Evolutionary conservation across 192 early-diverging fungal species (phyloP).

Genomic region (Coemansia reversa): DNA sequence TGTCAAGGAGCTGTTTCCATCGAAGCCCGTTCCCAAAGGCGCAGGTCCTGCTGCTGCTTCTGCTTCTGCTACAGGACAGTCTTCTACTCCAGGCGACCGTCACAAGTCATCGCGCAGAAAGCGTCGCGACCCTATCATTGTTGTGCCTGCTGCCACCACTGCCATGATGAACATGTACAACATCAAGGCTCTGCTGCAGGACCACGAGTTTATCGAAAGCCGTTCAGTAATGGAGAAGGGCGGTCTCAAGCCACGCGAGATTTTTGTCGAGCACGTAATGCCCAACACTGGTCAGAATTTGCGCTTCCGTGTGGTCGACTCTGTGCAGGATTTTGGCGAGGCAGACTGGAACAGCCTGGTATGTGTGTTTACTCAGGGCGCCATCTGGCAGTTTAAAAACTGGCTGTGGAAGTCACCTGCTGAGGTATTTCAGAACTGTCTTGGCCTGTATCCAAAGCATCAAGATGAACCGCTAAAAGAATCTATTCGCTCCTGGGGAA

Average conservation of each 20-base stretch:
- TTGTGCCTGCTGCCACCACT: conserved; percentile 85
- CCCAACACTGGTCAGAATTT: conserved; percentile 48
- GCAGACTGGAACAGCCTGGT: conserved; percentile 88
- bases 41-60: neutral
- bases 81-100: neutral
- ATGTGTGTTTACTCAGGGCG: conserved; percentile 88
- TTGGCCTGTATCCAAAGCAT: conserved; percentile 61
- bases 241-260: conserved; percentile 63
- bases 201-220: conserved; percentile 69
- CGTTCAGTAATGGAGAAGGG: conserved; percentile 63
- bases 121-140: conserved; percentile 74
- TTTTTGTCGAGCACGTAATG: conserved; percentile 61
- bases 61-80: neutral
- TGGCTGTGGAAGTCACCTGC: conserved; percentile 86
- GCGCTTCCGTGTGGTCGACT: conserved; percentile 80
- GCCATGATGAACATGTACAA: conserved; percentile 87
- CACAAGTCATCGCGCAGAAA: conserved; percentile 29
- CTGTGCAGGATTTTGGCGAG: conserved; percentile 65
- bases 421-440: conserved; percentile 76
- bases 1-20: conserved; percentile 41
- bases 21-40: conserved; percentile 16
- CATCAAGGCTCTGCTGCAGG: conserved; percentile 78
- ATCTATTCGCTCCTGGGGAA: conserved; percentile 26
- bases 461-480: conserved; percentile 47
- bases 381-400: conserved; percentile 91